Evolutionary conservation across 139 green algal genomes (phyloP), one percentile per base, ranked within the genome.

Genomic region (Yamagishiella unicocca): DNA sequence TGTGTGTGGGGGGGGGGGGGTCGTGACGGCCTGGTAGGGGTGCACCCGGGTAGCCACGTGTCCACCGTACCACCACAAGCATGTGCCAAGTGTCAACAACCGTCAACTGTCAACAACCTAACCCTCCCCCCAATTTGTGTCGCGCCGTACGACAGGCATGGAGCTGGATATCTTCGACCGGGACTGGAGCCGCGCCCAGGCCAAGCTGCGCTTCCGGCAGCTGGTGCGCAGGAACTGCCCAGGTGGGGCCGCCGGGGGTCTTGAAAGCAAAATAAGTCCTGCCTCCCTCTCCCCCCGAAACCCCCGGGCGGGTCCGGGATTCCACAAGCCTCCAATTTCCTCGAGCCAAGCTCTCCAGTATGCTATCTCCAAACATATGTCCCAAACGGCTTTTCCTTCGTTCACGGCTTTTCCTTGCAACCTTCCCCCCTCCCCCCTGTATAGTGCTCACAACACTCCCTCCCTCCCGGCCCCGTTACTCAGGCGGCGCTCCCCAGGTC

Each of bases 81-180:
- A n/a, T n/a, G n/a, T n/a, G n/a, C n/a, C n/a, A n/a, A n/a, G n/a
- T n/a, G n/a, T n/a, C n/a, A n/a, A n/a, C n/a, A n/a, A n/a, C n/a
- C n/a, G n/a, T n/a, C n/a, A n/a, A n/a, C n/a, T n/a, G n/a, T n/a
- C n/a, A n/a, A n/a, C n/a, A n/a, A n/a, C n/a, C n/a, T n/a, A n/a
- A n/a, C n/a, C n/a, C n/a, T n/a, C 35, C 38, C 62, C 62, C 38
- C 29, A 2, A 40, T 17, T 25, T 25, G n/a, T 70, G 61, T 25
- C 61, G 61, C 27, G 38, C 9, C 24, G 62, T 12, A 71, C 38
- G 31, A 45, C 78, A 75, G 78, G 79, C 22, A 77, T 85, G 37
- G 62, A 77, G n/a, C 62, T 55, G 1, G 79, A 85, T 12, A 85
- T 85, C n/a, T 85, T 85, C 42, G 79, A 85, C 31, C 54, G 45